Conservation (phyloP, 2,329 filamentous ascomycete species). For the Claviceps purpurea region DNA sequence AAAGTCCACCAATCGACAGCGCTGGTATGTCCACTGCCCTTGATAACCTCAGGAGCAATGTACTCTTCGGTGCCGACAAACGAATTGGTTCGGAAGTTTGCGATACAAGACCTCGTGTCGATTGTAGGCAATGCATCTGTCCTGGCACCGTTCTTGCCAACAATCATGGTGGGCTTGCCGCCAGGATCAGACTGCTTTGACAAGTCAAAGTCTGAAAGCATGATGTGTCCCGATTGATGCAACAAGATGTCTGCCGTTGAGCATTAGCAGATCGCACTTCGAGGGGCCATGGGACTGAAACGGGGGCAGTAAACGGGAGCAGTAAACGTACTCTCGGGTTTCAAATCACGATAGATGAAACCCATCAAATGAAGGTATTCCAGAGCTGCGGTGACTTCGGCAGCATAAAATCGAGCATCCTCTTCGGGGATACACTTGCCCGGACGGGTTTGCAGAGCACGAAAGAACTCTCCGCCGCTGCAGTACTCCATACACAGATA, state of each 20-base stretch:
- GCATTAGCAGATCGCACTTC: not conserved
- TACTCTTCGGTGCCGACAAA: constrained; percentile 99
- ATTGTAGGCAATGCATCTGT: constrained; percentile 86
- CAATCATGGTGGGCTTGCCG: constrained; percentile 95
- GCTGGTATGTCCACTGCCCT: constrained; percentile 94
- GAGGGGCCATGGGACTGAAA: not conserved
- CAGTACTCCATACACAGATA: constrained; percentile 99
- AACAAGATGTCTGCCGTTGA: constrained; percentile 67
- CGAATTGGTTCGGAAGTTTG: constrained; percentile 94
- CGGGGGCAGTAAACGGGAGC: constrained; percentile 18
- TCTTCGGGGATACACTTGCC: constrained; percentile 97
- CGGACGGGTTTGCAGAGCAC: constrained; percentile 86
- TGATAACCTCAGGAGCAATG: constrained; percentile 97
- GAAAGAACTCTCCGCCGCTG: constrained; percentile 96
- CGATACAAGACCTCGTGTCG: constrained; percentile 95
- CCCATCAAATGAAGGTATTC: constrained; percentile 98
- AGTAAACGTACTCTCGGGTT: constrained; percentile 75
- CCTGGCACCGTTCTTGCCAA: constrained; percentile 77
- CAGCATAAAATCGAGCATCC: constrained; percentile 91
- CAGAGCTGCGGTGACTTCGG: constrained; percentile 88
- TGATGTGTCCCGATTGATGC: constrained; percentile 98
- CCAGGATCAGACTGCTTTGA: constrained; percentile 95
- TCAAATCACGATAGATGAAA: constrained; percentile 96
- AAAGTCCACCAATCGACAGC: constrained; percentile 99
- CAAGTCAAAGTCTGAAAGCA: constrained; percentile 97